A percentile compares a stretch with the other conserved stretches of the same genome.
Evolutionary conservation across 257 asterid genomes (phyloP).

Genomic region (Solanum tarijense): DNA sequence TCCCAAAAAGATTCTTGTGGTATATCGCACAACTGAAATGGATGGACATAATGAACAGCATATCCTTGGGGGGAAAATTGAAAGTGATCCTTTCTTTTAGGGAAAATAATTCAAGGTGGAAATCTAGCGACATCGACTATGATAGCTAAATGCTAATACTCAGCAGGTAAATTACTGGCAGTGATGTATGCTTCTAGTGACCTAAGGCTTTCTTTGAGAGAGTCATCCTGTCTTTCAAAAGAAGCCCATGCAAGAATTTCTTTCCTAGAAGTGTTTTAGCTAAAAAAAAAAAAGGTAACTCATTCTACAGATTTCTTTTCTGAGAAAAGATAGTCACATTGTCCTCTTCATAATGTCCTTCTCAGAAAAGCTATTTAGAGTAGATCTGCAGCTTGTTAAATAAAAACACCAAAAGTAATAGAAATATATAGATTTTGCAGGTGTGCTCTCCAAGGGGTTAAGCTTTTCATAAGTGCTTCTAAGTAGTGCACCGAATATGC

Average conservation of each 20-base stretch:
- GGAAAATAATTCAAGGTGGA: background rate
- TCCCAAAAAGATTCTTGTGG: slow-evolving; percentile 88
- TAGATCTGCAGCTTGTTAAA: background rate
- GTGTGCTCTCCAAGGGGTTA: background rate
- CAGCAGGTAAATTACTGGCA: background rate
- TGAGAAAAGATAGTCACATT: background rate
- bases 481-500: background rate
- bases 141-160: background rate
- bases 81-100: background rate
- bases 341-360: background rate
- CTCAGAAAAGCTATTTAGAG: background rate
- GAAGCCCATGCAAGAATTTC: background rate
- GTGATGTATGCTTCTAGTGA: background rate
- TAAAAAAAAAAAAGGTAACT: background rate
- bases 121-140: background rate
- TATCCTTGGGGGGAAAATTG: background rate
- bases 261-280: background rate
- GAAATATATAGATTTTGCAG: background rate
- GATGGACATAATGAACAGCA: slow-evolving; percentile 8
- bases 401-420: background rate
- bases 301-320: background rate
- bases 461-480: background rate
- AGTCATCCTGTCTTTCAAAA: background rate
- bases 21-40: slow-evolving; percentile 80
- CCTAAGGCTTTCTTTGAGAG: background rate